A percentile compares a stretch with the other conserved stretches of the same genome.
Evolutionary conservation across 2,329 filamentous ascomycete species (phyloP).

Genomic region (Colletotrichum noveboracense): DNA sequence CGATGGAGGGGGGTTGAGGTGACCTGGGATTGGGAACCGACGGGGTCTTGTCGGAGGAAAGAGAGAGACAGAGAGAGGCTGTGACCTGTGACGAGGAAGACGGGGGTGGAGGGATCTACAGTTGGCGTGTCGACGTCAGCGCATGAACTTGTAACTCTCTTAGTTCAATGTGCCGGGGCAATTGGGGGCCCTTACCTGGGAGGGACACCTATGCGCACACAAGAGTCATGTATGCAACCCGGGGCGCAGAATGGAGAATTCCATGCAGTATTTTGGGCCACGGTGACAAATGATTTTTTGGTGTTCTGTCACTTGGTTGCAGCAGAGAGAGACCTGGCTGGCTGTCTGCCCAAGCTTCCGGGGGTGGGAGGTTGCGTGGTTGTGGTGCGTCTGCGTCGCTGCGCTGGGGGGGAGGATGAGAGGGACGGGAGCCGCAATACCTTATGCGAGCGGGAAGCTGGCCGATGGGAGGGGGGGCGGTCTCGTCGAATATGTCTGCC

Average conservation of each 20-base stretch:
- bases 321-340: not conserved
- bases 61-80: not conserved
- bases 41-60: not conserved
- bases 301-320: not conserved
- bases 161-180: constrained; percentile 16
- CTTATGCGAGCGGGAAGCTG: not conserved
- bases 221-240: constrained; percentile 19
- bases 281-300: not conserved
- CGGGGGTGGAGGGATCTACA: constrained; percentile 34
- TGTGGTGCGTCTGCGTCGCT: not conserved
- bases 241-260: not conserved
- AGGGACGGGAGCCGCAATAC: not conserved
- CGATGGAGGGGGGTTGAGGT: not conserved
- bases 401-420: not conserved
- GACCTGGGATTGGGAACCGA: not conserved
- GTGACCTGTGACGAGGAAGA: constrained; percentile 19
- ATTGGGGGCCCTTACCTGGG: constrained; percentile 17
- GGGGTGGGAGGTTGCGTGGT: not conserved
- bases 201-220: constrained; percentile 11
- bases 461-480: not conserved
- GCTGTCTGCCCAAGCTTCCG: not conserved
- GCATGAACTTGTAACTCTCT: constrained; percentile 39
- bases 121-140: constrained; percentile 54
- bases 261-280: not conserved
- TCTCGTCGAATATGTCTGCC: not conserved